Base-by-base conservation (phyloP, 2,329 filamentous ascomycete genomes). In the Penicillium olsonii region DNA sequence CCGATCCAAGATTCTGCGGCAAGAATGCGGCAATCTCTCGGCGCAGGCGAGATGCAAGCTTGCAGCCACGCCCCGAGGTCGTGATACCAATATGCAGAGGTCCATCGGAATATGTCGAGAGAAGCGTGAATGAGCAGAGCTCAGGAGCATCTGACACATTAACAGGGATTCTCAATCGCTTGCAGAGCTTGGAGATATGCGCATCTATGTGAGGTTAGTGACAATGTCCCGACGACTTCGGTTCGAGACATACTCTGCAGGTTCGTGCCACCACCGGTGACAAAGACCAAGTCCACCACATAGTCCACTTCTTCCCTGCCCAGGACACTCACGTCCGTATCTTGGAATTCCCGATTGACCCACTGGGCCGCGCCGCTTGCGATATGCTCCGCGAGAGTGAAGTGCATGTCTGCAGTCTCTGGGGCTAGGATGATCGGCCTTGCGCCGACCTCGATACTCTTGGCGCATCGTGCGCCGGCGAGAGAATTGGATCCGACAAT, bases 71-170 rank as follows among this genome's bases (percentile, higher is more conserved):
- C 17, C 94, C 92, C 50, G 95, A 96, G 1, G 94, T 97, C 3
- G 94, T 97, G 50, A 99, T 88, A 54, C 94, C 94, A 53, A 99
- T 87, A 68, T 97, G 94, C 34, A 99, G 78, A 9, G 94, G 92
- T 0, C 94, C 94, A 64, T 96, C 92, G 46, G 83, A 85, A 69
- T 97, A 85, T 7, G 90, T 95, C 19, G 91, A 94, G 38, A 97
- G 84, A 44, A 99, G 80, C 5, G 88, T 87, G 69, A 99, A 96
- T 20, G 90, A 89, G 75, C 91, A 96, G 14, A 97, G 85, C 27
- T 84, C 80, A 0, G 92, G 89, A 0, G 88, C 83, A 73, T 99
- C 94, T 52, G 90, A 84, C 20, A 97, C 90, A 71, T 99, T 99
- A 66, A 99, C 80, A 26, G 92, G 92, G 60, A 99, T 94, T 37